Evolutionary conservation across 2,329 filamentous ascomycete genomes (phyloP), one percentile per base, ranked within the genome.

Genomic region (Magnaporthales sp.): DNA sequence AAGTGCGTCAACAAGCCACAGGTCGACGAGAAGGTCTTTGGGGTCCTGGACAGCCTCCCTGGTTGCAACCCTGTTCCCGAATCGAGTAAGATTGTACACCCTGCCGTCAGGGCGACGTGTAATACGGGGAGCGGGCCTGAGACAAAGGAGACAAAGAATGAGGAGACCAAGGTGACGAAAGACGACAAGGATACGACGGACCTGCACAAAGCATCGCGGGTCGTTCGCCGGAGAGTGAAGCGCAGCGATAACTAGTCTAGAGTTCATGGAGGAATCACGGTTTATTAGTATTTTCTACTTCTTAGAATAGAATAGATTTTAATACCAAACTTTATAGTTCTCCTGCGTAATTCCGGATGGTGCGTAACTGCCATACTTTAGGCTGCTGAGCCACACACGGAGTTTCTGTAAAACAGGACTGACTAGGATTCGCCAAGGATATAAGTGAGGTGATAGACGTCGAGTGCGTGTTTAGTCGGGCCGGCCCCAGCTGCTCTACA

Each of bases 11-110:
- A 61, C 51, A 30, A 61, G 29, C 64, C 51, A 19, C 27, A 60
- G 51, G 51, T 38, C 51, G 24, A 32, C 19, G 64, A 65, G 64
- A 9, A 60, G 29, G 29, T 65, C 51, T 9, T 27, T 24, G 64
- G 64, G 3, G 64, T 58, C 7, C 64, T 65, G 27, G n/a, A 19
- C 26, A 56, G 15, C 11, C 64, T 65, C 54, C 64, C 64, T 19
- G 64, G 64, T 15, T 65, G 64, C 29, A 65, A 82, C 73, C 26
- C 72, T 70, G 0, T 78, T 77, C 2, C 54, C 13, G n/a, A 58
- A 22, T 9, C 15, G 22, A 26, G 54, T 9, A 58, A 58, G 54
- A 26, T 58, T 26, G 54, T 58, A 1, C 54, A 58, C 54, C 54
- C 54, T 22, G 54, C 54, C 54, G 22, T 58, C 8, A 26, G 22